Base-by-base conservation (phyloP, 345 rosid species). In the Arabis hirsuta region DNA sequence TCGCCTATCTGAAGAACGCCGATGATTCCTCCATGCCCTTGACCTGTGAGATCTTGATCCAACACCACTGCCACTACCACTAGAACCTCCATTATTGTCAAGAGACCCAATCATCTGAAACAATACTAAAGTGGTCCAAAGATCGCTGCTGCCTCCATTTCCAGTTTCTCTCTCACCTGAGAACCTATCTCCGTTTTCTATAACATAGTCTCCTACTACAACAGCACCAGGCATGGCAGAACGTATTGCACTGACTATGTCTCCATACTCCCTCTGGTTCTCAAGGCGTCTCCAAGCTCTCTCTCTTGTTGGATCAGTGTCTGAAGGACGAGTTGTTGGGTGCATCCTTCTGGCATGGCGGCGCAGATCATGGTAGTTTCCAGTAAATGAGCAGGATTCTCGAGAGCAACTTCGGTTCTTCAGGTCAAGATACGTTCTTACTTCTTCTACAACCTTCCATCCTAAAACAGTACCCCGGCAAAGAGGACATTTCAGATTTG, bases 201-300 rank as follows among this genome's bases (percentile, higher is more conserved):
- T 85, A 11, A 86, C 98, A 82, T 90, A 94, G 74, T 94, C 98
- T 48, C 97, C 98, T 62, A 93, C 92, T 2, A 93, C 97, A 51
- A 90, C 81, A 71, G 96, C 96, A 67, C 98, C 97, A 0, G 98
- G 98, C 71, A 90, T 87, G 39, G 98, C 90, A 26, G 98, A 85
- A 41, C 83, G 96, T 39, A 90, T 80, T 4, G 95, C 95, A 76
- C 96, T 90, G 24, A 89, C 91, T 69, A 90, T 88, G 62, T 95
- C 99, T 50, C 84, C 91, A 51, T 84, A 86, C 70, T 86, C 94
- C 48, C 90, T 88, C 67, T 87, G 93, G 66, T 83, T 87, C 84
- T 91, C 97, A 7, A 91, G 84, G 63, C 77, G 82, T 62, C 80
- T 85, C 97, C 99, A 95, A n/a, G 89, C 96, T 66, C 74, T 89